Evolutionary conservation across 78 protist genomes (phyloP), one percentile per base, ranked within the genome.

Genomic region (Tieghemostelium lacteum): DNA sequence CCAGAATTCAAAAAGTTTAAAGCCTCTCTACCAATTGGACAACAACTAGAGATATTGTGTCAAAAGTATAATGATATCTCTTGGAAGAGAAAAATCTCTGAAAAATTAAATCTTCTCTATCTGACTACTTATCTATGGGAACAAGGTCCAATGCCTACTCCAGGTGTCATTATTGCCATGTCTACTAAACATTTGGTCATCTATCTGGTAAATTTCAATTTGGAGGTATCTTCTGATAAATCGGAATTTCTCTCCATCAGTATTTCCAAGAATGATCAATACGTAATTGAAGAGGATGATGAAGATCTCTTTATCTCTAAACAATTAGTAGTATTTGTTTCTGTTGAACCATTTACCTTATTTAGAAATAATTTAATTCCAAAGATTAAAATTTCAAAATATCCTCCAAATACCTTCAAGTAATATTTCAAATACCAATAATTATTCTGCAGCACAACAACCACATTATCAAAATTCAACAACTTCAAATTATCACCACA

Each of bases 11-110:
- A 31, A 3, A 24, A 36, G 26, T 83, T 83, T 54, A 67, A 69
- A 28, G 2, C 19, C 17, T 39, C 78, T 19, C 34, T 83, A 12
- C 91, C 91, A 2, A 60, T 39, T 12, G 91, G 91, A 5, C 55
- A 73, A 22, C 22, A 83, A 19, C 62, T 83, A 1, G 58, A 49
- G 29, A 14, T 37, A 20, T 36, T 83, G 29, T 83, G 91, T 60
- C 91, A 83, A 57, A 29, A 54, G 14, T 83, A 83, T 42, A 83
- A 83, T 36, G 91, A 83, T 29, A 69, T 83, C 42, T 52, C 91
- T 29, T 83, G 91, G 91, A 83, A 83, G 57, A 73, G 78, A 50
- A 83, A 83, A 57, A 83, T 83, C 61, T 83, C 91, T 34, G 91
- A 83, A 63, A 83, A 83, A 55, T 66, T 83, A 19, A 83, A 69